A percentile compares a stretch with the other conserved stretches of the same genome.
These are phyloP conservation scores for Erodium texanum DNA, from an alignment of 441 rosid species.

Conservation along the genomic window DNA sequence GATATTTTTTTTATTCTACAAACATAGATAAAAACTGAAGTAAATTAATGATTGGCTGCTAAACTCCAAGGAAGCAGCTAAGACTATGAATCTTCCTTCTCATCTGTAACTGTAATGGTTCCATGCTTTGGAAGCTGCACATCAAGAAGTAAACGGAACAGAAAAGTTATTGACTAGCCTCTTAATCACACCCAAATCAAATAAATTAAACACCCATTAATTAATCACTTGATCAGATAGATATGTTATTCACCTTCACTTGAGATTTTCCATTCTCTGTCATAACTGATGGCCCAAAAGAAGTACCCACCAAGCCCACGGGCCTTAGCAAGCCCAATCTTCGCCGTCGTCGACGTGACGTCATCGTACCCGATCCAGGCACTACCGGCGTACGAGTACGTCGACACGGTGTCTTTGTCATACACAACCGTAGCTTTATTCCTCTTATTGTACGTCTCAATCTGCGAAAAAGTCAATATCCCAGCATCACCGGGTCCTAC, in stretches of 20 bases:
- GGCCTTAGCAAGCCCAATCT: constrained; percentile 2
- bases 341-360: neutral
- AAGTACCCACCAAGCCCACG: neutral
- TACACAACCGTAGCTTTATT: neutral
- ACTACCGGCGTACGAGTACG: neutral
- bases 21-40: neutral
- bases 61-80: neutral
- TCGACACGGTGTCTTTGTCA: neutral
- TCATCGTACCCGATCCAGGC: neutral
- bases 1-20: no score
- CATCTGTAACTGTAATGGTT: neutral
- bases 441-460: neutral
- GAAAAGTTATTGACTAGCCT: neutral
- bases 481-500: neutral
- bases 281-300: constrained; percentile 4
- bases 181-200: neutral
- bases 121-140: neutral
- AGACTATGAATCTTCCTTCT: neutral
- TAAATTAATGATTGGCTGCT: neutral
- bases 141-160: neutral
- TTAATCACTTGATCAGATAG: no score
- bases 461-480: neutral
- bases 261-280: neutral
- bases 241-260: neutral
- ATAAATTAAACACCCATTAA: no score